Percentiles rank a stretch among this genome's conserved stretches.
Conservation (phyloP, 257 asterid species). For the Osmanthus fragrans region DNA sequence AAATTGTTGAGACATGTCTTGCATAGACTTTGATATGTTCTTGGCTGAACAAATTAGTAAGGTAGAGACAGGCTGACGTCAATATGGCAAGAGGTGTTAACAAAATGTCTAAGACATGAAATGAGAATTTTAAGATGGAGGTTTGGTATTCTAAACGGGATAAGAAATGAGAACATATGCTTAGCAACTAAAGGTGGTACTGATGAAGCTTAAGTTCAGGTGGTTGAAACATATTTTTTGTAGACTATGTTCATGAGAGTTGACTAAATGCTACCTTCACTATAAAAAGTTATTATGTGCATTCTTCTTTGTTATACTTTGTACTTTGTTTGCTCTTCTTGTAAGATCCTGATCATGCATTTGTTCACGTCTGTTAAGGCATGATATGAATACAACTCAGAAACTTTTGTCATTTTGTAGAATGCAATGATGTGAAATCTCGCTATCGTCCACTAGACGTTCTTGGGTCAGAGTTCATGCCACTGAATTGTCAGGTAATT, state of each 20-base stretch:
- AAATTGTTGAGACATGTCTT: not conserved
- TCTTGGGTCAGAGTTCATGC: slow-evolving; percentile 72
- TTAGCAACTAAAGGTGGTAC: not conserved
- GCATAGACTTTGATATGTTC: not conserved
- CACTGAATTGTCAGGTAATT: slow-evolving; percentile 58
- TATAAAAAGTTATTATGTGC: slow-evolving; percentile 5
- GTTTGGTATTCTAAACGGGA: not conserved
- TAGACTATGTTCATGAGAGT: not conserved
- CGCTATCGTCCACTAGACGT: slow-evolving; percentile 67
- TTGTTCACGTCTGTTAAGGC: not conserved
- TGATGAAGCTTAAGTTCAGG: not conserved
- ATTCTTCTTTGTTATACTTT: not conserved
- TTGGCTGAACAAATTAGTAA: not conserved
- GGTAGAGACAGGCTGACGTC: not conserved
- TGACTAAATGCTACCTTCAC: not conserved
- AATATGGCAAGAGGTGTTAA: not conserved
- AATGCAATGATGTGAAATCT: slow-evolving; percentile 70
- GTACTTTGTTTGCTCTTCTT: not conserved
- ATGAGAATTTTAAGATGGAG: not conserved
- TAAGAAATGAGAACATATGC: not conserved
- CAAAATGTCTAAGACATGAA: not conserved
- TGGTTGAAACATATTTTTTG: not conserved
- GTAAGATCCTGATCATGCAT: not conserved
- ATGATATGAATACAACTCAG: not conserved
- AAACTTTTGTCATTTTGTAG: slow-evolving; percentile 35